A percentile compares a stretch with the other conserved stretches of the same genome.
phyloP scores from a whole-genome alignment of 495 filamentous ascomycete genomes.

The Penicillium tannophilum region DNA sequence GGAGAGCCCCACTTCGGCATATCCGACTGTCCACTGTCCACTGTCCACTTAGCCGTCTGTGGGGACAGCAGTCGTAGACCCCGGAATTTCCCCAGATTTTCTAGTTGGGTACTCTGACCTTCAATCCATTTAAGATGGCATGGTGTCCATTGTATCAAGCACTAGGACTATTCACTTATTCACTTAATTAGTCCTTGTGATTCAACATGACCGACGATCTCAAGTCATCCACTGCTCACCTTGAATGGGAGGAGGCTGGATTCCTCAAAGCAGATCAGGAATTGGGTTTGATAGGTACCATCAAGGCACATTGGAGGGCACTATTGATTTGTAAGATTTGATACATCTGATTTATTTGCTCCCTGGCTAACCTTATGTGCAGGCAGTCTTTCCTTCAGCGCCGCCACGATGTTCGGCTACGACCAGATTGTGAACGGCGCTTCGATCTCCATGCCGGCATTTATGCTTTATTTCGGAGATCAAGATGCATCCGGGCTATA shows the following conservation, averaged over 20 bases:
- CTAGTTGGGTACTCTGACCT: not conserved
- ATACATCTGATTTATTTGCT: not conserved
- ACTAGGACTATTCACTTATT: not conserved
- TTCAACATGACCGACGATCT: constrained; percentile 7
- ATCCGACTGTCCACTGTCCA: constrained; percentile 18
- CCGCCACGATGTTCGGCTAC: constrained; percentile 15
- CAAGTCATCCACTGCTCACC: constrained; percentile 13
- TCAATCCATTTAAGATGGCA: not conserved
- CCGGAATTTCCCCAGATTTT: constrained; percentile 16
- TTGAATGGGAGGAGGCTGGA: constrained; percentile 11
- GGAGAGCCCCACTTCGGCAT: constrained; percentile 2
- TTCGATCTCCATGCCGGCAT: constrained; percentile 28
- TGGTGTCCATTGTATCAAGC: not conserved
- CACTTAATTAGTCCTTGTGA: not conserved
- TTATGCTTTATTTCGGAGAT: constrained; percentile 30
- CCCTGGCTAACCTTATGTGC: not conserved
- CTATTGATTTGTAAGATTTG: constrained; percentile 11
- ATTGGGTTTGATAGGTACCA: constrained; percentile 3
- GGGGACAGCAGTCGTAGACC: constrained; percentile 1
- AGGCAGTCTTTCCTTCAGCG: constrained; percentile 14
- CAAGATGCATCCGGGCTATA: constrained; percentile 18
- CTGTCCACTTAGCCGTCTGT: constrained; percentile 12
- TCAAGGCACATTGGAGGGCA: constrained; percentile 7
- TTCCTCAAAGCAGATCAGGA: constrained; percentile 12
- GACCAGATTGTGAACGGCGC: constrained; percentile 29